Percentiles rank a stretch among this genome's conserved stretches.
These are phyloP conservation scores for Proliferodiscus dingleyae DNA, from an alignment of 2,329 filamentous ascomycete species.

Conservation along the genomic window DNA sequence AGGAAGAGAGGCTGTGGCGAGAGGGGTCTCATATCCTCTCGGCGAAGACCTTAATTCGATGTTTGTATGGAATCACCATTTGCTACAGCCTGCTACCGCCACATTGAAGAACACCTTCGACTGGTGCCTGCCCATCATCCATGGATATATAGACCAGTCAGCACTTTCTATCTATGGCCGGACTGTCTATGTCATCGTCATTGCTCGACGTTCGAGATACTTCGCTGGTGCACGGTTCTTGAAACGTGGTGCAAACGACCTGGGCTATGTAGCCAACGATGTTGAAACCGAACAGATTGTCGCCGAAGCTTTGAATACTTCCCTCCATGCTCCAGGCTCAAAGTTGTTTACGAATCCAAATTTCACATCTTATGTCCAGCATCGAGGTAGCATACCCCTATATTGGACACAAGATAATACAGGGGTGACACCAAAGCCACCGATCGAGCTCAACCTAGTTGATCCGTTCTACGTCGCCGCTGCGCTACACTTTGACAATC, in stretches of 20 bases:
- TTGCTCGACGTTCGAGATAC: constrained; percentile 82
- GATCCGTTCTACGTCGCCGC: constrained; percentile 95
- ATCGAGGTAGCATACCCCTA: constrained; percentile 91
- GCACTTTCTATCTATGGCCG: constrained; percentile 81
- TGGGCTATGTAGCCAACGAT: constrained; percentile 92
- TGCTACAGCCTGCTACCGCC: constrained; percentile 69
- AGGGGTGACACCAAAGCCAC: constrained; percentile 91
- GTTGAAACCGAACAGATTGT: constrained; percentile 99
- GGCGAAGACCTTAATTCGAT: constrained; percentile 77
- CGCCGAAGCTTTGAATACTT: constrained; percentile 88
- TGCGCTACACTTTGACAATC: constrained; percentile 88
- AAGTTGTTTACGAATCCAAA: constrained; percentile 81
- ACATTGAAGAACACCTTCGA: constrained; percentile 78
- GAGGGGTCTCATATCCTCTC: constrained; percentile 55
- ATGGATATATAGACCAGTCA: constrained; percentile 93
- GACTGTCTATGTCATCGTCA: constrained; percentile 85
- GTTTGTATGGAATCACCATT: constrained; percentile 97
- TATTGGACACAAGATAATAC: constrained; percentile 98
- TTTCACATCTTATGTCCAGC: constrained; percentile 95
- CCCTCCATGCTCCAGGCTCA: constrained; percentile 87
- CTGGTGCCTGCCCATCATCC: constrained; percentile 93
- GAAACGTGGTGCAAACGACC: neutral
- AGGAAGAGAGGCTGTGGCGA: constrained; percentile 66
- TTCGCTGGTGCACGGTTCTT: constrained; percentile 6
- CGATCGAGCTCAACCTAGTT: constrained; percentile 90